Evolutionary conservation across 2,329 filamentous ascomycete species (phyloP).

Genomic region (Ascochyta koolunga): DNA sequence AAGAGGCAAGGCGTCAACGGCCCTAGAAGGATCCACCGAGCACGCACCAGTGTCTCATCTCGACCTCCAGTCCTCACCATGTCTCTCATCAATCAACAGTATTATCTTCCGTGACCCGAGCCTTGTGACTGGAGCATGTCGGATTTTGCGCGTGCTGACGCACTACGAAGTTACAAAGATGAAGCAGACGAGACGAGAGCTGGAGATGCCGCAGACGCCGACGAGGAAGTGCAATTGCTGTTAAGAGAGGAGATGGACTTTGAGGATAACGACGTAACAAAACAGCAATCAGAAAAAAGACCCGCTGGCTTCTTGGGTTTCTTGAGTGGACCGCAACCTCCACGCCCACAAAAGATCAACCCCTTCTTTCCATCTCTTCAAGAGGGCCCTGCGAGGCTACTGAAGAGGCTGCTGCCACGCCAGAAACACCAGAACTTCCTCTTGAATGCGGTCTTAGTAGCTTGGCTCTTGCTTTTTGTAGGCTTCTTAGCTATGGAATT

Average conservation of each 20-base stretch:
- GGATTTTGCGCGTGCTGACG: not conserved
- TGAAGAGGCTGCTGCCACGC: conserved; percentile 63
- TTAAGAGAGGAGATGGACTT: conserved; percentile 34
- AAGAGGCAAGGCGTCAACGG: not conserved
- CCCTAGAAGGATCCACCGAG: not conserved
- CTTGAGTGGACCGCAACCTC: conserved; percentile 52
- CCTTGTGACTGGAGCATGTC: not conserved
- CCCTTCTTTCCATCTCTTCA: conserved; percentile 69
- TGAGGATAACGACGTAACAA: conserved; percentile 25
- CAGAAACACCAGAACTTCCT: conserved; percentile 61
- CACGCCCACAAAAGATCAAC: conserved; percentile 50
- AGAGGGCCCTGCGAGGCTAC: conserved; percentile 64
- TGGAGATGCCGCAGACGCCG: conserved; percentile 15
- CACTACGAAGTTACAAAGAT: conserved; percentile 4
- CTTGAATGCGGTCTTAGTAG: conserved; percentile 61
- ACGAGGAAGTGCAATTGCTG: conserved; percentile 41
- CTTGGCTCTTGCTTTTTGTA: conserved; percentile 72
- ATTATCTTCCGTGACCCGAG: not conserved
- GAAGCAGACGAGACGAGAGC: conserved; percentile 14
- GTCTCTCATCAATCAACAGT: not conserved
- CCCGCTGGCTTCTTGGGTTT: conserved; percentile 32
- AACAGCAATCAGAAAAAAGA: not conserved
- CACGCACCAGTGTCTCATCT: conserved; percentile 14
- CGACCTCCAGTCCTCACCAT: conserved; percentile 4
- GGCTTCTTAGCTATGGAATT: conserved; percentile 68